Conservation (phyloP, 2,329 filamentous ascomycete species). For the Trichoderma atroviride region DNA sequence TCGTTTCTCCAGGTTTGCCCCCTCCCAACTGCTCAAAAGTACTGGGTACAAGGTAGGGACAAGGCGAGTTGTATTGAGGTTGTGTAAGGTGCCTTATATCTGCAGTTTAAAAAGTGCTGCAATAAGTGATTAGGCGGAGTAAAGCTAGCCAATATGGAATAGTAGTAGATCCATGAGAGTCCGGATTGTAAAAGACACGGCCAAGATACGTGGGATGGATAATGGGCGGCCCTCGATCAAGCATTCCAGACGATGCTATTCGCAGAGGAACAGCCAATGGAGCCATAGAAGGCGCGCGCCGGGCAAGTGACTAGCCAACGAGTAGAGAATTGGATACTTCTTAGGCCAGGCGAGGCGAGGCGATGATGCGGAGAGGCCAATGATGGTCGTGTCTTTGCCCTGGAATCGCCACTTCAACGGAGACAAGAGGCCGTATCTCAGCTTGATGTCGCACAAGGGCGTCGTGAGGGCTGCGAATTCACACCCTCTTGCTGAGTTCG, state of each 20-base stretch:
- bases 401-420: constrained; percentile 23
- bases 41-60: not conserved
- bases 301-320: constrained; percentile 8
- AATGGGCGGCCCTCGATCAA: not conserved
- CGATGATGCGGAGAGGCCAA: constrained; percentile 30
- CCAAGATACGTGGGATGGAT: not conserved
- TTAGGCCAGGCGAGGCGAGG: constrained; percentile 15
- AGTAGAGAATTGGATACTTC: not conserved
- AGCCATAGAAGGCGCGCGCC: not conserved
- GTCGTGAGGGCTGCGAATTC: constrained; percentile 1
- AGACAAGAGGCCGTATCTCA: constrained; percentile 21
- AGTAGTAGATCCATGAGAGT: not conserved
- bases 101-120: not conserved
- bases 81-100: not conserved
- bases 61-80: not conserved
- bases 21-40: not conserved
- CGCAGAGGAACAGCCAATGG: not conserved
- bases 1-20: not conserved
- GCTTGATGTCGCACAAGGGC: constrained; percentile 26
- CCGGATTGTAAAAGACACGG: not conserved
- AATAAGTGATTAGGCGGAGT: not conserved
- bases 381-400: constrained; percentile 26
- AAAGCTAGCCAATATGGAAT: constrained; percentile 1
- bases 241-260: constrained; percentile 11
- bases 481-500: constrained; percentile 13